Evolutionary conservation across 495 filamentous ascomycete species (phyloP).

Genomic region (Penicillium daleae): DNA sequence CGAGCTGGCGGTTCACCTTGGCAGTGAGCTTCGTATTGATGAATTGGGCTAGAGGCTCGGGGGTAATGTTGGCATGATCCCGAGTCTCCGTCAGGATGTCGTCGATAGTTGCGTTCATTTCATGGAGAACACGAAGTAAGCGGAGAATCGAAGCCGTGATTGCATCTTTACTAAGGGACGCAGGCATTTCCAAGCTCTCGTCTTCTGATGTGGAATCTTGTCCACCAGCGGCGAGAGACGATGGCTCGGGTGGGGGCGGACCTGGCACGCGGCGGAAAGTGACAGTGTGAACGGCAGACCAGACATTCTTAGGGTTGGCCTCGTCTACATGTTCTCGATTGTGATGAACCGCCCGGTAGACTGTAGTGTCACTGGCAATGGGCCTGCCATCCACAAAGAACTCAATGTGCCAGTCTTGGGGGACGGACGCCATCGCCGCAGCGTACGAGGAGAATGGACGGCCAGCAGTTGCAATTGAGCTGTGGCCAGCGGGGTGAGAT

Average conservation of each 20-base stretch:
- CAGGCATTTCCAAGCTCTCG: constrained; percentile 62
- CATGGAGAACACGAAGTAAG: constrained; percentile 87
- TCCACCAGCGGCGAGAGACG: constrained; percentile 59
- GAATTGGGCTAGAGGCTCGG: constrained; percentile 92
- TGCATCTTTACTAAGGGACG: constrained; percentile 82
- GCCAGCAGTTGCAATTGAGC: constrained; percentile 47
- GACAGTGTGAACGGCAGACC: constrained; percentile 87
- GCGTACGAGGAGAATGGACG: constrained; percentile 72
- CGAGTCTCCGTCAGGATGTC: constrained; percentile 93
- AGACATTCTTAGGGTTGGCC: constrained; percentile 72
- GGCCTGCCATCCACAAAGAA: constrained; percentile 87
- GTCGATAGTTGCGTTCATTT: constrained; percentile 92
- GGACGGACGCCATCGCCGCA: constrained; percentile 68
- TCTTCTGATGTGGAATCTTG: constrained; percentile 52
- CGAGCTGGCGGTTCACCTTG: constrained; percentile 96
- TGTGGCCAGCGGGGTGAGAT: constrained; percentile 38
- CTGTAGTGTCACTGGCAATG: constrained; percentile 89
- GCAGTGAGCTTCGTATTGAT: constrained; percentile 99
- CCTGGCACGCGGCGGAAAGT: constrained; percentile 87
- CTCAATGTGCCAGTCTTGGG: constrained; percentile 98
- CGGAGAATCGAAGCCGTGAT: constrained; percentile 86
- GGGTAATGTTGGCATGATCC: constrained; percentile 66
- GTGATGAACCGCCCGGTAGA: constrained; percentile 92
- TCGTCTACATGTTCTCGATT: constrained; percentile 68
- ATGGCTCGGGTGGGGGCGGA: constrained; percentile 81